Conservation (phyloP, 2,329 filamentous ascomycete species). For the Boeremia exigua region DNA sequence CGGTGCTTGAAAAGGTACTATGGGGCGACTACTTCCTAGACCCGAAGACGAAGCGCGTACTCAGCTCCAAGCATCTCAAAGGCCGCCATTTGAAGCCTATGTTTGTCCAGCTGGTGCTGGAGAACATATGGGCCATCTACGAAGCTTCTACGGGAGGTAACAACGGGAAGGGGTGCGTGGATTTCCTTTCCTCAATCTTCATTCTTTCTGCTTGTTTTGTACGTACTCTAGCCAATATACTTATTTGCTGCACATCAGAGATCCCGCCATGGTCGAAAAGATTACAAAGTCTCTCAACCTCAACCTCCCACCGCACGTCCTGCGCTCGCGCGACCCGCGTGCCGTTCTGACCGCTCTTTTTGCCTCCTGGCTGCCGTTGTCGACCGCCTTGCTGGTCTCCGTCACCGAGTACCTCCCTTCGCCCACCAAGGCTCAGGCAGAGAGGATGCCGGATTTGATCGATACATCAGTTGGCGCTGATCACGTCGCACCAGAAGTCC, state of each 20-base stretch:
- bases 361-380: conserved; percentile 87
- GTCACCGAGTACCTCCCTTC: conserved; percentile 92
- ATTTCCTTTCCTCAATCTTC: conserved; percentile 47
- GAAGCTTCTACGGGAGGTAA: conserved; percentile 84
- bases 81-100: conserved; percentile 91
- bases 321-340: conserved; percentile 82
- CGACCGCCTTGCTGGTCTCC: conserved; percentile 89
- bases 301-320: conserved; percentile 80
- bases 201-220: conserved; percentile 33
- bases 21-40: conserved; percentile 98
- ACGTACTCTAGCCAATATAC: conserved; percentile 49
- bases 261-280: conserved; percentile 84
- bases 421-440: conserved; percentile 78
- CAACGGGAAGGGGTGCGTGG: conserved; percentile 76
- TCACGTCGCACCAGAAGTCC: conserved; percentile 71
- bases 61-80: conserved; percentile 90
- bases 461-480: conserved; percentile 78
- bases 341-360: conserved; percentile 87
- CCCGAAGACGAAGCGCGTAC: conserved; percentile 92
- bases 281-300: conserved; percentile 91
- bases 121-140: conserved; percentile 96
- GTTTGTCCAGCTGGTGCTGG: conserved; percentile 95
- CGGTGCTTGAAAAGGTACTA: conserved; percentile 86
- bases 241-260: conserved; percentile 58
- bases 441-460: conserved; percentile 79